Conservation (phyloP, 1,284 basidiomycete species). For the Fomes fomentarius region DNA sequence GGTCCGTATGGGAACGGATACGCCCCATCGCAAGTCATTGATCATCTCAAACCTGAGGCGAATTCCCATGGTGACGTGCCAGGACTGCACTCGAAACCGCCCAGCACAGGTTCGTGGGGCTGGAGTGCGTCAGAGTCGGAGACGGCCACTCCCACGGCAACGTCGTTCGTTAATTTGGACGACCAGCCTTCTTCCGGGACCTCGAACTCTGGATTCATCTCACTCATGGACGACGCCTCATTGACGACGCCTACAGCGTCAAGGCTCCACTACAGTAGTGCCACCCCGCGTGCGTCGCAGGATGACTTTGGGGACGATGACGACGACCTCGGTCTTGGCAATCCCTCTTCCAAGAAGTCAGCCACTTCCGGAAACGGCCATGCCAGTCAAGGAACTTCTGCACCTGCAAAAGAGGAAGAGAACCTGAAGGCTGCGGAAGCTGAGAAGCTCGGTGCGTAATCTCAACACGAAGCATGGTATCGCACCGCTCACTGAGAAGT, state of each 20-base stretch:
- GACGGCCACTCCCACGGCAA: constrained; percentile 66
- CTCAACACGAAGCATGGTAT: background rate
- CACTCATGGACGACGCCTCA: constrained; percentile 77
- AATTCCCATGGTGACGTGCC: constrained; percentile 33
- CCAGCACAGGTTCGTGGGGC: constrained; percentile 48
- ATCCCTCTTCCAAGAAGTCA: constrained; percentile 41
- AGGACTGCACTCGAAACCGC: constrained; percentile 36
- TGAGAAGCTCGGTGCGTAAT: constrained; percentile 36
- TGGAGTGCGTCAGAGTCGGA: constrained; percentile 61
- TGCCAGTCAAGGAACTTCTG: constrained; percentile 3
- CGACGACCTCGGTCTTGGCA: constrained; percentile 92
- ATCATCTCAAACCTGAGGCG: constrained; percentile 21
- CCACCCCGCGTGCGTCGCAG: constrained; percentile 28
- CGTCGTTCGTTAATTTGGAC: constrained; percentile 61
- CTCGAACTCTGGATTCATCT: constrained; percentile 74
- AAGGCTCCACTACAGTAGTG: constrained; percentile 27
- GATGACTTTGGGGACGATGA: constrained; percentile 47
- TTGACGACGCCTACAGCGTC: constrained; percentile 41
- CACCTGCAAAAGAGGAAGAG: constrained; percentile 20
- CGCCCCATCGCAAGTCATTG: constrained; percentile 15
- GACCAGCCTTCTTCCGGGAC: constrained; percentile 35
- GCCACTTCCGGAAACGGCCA: constrained; percentile 18
- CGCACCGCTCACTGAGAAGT: background rate
- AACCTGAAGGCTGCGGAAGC: constrained; percentile 17
- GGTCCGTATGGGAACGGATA: constrained; percentile 34